A percentile compares a stretch with the other conserved stretches of the same genome.
phyloP scores from a whole-genome alignment of 1,139 yeast genomes.

The Yamadazyma membranifaciens region DNA sequence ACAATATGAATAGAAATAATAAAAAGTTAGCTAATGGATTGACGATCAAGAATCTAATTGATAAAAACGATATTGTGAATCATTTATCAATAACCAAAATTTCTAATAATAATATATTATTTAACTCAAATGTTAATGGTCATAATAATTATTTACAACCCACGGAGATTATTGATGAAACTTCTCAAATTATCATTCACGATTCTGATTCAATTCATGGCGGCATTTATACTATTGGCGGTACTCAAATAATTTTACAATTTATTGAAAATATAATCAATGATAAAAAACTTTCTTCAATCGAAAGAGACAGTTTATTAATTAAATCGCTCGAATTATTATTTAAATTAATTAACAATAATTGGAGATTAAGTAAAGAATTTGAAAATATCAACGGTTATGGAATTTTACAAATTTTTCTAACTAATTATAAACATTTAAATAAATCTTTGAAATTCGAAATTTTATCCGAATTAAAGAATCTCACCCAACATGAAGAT shows the following conservation, averaged over 20 bases:
- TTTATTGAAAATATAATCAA: slow-evolving; percentile 25
- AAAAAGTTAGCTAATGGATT: slow-evolving; percentile 12
- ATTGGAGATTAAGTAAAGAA: slow-evolving; percentile 41
- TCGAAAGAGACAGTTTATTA: slow-evolving; percentile 22
- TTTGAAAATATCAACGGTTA: slow-evolving; percentile 45
- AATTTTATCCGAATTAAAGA: slow-evolving; percentile 2
- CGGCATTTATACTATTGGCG: slow-evolving; percentile 37
- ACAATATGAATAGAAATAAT: not conserved
- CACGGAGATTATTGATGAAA: slow-evolving; percentile 16
- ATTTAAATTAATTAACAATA: slow-evolving; percentile 27
- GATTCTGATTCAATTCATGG: slow-evolving; percentile 29
- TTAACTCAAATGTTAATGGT: slow-evolving; percentile 24
- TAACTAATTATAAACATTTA: slow-evolving; percentile 25
- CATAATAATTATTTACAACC: slow-evolving; percentile 12
- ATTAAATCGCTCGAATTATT: slow-evolving; percentile 24
- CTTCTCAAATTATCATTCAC: slow-evolving; percentile 20
- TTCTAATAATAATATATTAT: slow-evolving; percentile 28
- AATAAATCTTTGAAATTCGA: slow-evolving; percentile 21
- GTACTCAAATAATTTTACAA: slow-evolving; percentile 31
- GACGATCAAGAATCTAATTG: slow-evolving; percentile 13
- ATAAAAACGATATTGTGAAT: slow-evolving; percentile 21
- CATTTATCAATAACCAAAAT: slow-evolving; percentile 20
- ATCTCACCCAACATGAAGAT: not conserved
- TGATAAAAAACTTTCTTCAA: slow-evolving; percentile 12
- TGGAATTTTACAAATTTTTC: slow-evolving; percentile 32